A percentile compares a stretch with the other conserved stretches of the same genome.
phyloP scores from a whole-genome alignment of 257 asterid species.

The Rubia yunnanensis region DNA sequence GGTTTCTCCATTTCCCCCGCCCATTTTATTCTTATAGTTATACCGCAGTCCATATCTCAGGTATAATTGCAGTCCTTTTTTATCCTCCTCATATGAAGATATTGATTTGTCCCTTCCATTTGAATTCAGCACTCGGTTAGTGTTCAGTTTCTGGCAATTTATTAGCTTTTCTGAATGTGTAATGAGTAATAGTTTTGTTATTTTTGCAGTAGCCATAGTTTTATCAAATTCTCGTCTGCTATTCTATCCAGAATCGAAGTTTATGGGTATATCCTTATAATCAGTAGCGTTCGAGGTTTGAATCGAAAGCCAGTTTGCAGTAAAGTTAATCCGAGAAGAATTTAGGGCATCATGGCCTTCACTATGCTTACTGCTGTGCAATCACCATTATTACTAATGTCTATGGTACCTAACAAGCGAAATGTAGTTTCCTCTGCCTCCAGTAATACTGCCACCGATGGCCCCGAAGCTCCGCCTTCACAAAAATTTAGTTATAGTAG shows the following conservation, averaged over 20 bases:
- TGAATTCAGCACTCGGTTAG: not conserved
- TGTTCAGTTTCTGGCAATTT: not conserved
- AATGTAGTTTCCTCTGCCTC: conserved; percentile 24
- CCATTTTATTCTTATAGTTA: too few species aligned
- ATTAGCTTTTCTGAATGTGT: not conserved
- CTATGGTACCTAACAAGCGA: conserved; percentile 20
- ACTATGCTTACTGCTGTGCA: conserved; percentile 35
- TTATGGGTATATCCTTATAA: not conserved
- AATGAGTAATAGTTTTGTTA: not conserved
- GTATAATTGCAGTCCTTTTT: too few species aligned
- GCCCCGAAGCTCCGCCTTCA: conserved; percentile 36
- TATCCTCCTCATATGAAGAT: too few species aligned
- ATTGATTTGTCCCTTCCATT: too few species aligned
- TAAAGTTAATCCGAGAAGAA: not conserved
- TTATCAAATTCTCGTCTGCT: too few species aligned
- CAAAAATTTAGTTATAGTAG: conserved; percentile 69
- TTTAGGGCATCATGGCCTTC: conserved; percentile 45
- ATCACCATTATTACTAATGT: conserved; percentile 32
- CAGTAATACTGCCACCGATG: conserved; percentile 18
- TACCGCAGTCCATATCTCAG: too few species aligned
- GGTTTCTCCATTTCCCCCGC: too few species aligned
- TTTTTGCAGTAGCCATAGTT: too few species aligned
- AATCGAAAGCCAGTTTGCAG: not conserved
- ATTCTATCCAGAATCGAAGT: not conserved
- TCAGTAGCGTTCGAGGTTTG: not conserved